These are phyloP conservation scores for Triticum turgidum DNA, from an alignment of 176 grass and related monocot genomes.

Conservation along the genomic window DNA sequence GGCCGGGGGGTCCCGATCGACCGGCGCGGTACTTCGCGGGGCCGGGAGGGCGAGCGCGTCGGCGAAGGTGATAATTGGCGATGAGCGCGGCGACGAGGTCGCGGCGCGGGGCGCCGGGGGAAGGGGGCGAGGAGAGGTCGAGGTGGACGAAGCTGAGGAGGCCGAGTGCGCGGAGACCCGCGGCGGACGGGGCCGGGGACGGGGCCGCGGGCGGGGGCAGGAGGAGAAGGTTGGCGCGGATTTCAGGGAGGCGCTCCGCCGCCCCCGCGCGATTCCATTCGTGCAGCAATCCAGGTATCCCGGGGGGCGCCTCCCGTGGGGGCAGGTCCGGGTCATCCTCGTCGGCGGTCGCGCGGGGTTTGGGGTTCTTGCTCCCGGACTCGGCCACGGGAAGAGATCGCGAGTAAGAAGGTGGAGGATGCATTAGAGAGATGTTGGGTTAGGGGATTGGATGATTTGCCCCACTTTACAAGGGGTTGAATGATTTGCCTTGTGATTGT, in stretches of 20 bases:
- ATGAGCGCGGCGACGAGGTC: not conserved
- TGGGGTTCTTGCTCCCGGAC: not conserved
- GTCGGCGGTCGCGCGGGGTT: not conserved
- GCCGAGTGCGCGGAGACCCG: not conserved
- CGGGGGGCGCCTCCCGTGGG: not conserved
- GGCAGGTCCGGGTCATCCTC: not conserved
- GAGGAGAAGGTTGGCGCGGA: not conserved
- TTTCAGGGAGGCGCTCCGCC: not conserved
- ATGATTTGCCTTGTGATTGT: too few species aligned
- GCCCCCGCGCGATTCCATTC: not conserved
- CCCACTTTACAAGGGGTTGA: too few species aligned
- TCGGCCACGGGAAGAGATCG: not conserved
- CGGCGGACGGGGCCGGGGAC: not conserved
- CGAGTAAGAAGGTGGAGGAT: not conserved
- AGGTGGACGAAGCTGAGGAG: not conserved
- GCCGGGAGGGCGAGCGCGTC: not conserved
- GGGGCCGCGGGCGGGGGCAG: not conserved
- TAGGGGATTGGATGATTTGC: too few species aligned
- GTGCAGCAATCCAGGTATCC: not conserved
- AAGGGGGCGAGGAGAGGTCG: not conserved
- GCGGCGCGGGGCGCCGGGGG: not conserved
- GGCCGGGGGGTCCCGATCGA: not conserved
- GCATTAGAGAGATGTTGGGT: not conserved
- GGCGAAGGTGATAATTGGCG: not conserved
- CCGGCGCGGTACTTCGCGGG: not conserved